Evolutionary conservation across 1,284 basidiomycete species (phyloP), one percentile per base, ranked within the genome.

Genomic region (Polyporus tsugae): DNA sequence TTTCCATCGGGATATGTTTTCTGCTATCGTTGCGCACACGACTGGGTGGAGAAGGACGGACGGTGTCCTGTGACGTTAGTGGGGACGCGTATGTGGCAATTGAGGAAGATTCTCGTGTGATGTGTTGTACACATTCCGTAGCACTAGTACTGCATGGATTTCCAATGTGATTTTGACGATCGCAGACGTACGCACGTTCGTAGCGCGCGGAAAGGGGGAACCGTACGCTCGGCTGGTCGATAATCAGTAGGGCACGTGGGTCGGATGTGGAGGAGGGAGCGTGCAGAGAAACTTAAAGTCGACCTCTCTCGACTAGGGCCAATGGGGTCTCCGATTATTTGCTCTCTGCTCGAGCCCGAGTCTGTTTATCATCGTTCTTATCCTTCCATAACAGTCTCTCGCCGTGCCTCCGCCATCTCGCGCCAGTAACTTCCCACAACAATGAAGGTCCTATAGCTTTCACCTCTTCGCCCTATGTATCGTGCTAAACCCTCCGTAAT

Each of bases 1-100:
- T 81, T 99, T 55, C 95, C 96, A 10, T 94, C 91, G 38, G 97
- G 98, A 58, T 98, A 97, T 85, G 95, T 98, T 9, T 97, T 95
- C 77, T 98, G 97, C 82, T 99, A 98, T 81, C 91, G 94, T 53
- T 99, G 97, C 81, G 92, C 93, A 63, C 92, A 94, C 83, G 91
- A 92, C 68, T 89, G 95, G 74, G 91, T 98, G 60, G 89, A 94
- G 78, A 89, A 90, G 76, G 82, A 91, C 68, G 89, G 90, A 39
- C 86, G 82, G 76, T 99, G 97, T 83, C 97, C 97, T 67, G 91
- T 99, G 73, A 98, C 97, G 63, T 85, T 95, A 62, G 79, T 94
- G 63, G 88, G 89, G 6, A 85, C 92, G 38, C 85, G 86, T 66
- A 87, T 89, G 66, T 95, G 93, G 87, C 92, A 96, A 78, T 81